These are phyloP conservation scores for Aspergillus carbonarius DNA, from an alignment of 2,329 filamentous ascomycete species.

Conservation along the genomic window DNA sequence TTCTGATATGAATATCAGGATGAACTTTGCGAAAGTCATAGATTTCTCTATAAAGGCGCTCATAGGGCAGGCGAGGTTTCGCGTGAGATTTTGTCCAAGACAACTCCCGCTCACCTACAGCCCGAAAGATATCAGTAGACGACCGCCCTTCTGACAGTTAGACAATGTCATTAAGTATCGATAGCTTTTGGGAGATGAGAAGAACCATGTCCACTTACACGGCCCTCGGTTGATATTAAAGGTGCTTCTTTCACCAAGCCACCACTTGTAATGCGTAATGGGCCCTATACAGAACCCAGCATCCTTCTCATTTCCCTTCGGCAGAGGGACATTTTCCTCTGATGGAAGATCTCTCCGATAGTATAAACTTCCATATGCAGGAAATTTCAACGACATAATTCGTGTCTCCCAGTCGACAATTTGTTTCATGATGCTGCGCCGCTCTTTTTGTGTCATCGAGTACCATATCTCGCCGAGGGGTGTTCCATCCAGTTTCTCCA, in stretches of 20 bases:
- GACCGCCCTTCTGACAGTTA: slow-evolving; percentile 12
- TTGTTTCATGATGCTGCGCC: slow-evolving; percentile 7
- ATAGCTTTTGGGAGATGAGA: background rate
- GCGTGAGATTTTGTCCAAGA: slow-evolving; percentile 16
- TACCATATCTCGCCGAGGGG: slow-evolving; percentile 12
- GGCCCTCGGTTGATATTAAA: slow-evolving; percentile 15
- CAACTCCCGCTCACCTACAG: slow-evolving; percentile 16
- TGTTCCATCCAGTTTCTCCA: slow-evolving; percentile 8
- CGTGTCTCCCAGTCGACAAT: slow-evolving; percentile 9
- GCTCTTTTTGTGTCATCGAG: slow-evolving; percentile 3
- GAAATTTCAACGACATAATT: slow-evolving; percentile 9
- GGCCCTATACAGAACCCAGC: slow-evolving; percentile 20
- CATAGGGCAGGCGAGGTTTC: slow-evolving; percentile 17
- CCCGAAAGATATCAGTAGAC: slow-evolving; percentile 11
- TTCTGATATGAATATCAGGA: slow-evolving; percentile 17
- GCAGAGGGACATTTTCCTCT: background rate
- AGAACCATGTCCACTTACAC: slow-evolving; percentile 13
- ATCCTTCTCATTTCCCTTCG: slow-evolving; percentile 6
- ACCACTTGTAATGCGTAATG: slow-evolving; percentile 15
- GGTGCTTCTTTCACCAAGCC: slow-evolving; percentile 12
- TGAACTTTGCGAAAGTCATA: slow-evolving; percentile 11
- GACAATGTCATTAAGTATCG: background rate
- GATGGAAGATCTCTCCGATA: slow-evolving; percentile 3
- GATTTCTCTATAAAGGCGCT: slow-evolving; percentile 19
- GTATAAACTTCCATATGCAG: slow-evolving; percentile 12